phyloP scores from a whole-genome alignment of 1,139 yeast genomes.

The Taphrina populina region DNA sequence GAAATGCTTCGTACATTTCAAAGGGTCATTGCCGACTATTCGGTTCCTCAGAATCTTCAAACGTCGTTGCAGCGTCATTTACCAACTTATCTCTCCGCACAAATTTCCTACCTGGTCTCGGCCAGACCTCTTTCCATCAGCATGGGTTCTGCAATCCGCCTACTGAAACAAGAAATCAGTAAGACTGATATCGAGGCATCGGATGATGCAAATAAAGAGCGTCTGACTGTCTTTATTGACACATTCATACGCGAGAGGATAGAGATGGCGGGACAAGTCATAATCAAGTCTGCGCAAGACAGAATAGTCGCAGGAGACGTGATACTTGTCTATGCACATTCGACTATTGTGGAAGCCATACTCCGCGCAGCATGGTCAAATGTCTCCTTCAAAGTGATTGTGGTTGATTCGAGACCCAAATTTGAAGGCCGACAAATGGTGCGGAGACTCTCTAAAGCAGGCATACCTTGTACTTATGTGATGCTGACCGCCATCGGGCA shows the following conservation, averaged over 20 bases:
- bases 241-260: constrained; percentile 81
- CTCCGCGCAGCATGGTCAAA: constrained; percentile 68
- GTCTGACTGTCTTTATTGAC: constrained; percentile 67
- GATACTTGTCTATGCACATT: constrained; percentile 82
- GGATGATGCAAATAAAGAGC: constrained; percentile 71
- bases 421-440: constrained; percentile 88
- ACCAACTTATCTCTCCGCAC: constrained; percentile 86
- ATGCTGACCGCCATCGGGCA: constrained; percentile 74
- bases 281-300: constrained; percentile 73
- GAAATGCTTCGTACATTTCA: constrained; percentile 86
- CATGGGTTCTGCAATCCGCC: constrained; percentile 97
- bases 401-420: constrained; percentile 92
- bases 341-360: constrained; percentile 75
- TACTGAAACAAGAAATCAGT: constrained; percentile 93
- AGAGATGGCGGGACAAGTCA: constrained; percentile 77
- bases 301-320: constrained; percentile 78
- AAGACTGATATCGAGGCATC: constrained; percentile 63
- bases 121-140: constrained; percentile 90
- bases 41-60: constrained; percentile 66
- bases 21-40: constrained; percentile 71
- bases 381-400: constrained; percentile 74
- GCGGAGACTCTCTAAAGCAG: constrained; percentile 57
- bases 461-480: constrained; percentile 69
- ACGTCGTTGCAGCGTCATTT: constrained; percentile 84
- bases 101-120: constrained; percentile 85